Evolutionary conservation across 306 rosid genomes (phyloP).

Genomic region (Cucumis hystrix): DNA sequence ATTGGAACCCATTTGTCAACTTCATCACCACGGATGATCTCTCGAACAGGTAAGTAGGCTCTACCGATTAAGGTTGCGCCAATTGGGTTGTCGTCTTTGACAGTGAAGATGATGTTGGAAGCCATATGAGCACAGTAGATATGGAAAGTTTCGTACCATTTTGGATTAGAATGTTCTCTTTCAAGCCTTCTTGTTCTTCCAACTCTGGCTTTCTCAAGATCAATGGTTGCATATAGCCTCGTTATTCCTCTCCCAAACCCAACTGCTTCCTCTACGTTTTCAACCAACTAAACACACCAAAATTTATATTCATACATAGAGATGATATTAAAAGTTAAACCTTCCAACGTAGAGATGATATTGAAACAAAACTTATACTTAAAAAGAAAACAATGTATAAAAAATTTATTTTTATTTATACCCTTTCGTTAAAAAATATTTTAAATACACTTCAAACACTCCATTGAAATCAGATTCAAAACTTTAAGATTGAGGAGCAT

Average conservation of each 20-base stretch:
- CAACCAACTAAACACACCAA: conserved; percentile 13
- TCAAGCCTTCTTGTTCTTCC: conserved; percentile 33
- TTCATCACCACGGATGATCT: conserved; percentile 21
- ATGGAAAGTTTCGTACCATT: conserved; percentile 38
- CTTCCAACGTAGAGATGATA: no score
- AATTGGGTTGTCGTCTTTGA: conserved; percentile 30
- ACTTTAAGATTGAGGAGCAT: no score
- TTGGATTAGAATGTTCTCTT: conserved; percentile 19
- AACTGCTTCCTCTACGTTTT: conserved; percentile 24
- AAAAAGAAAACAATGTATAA: no score
- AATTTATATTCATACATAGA: background rate
- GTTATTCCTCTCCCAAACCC: conserved; percentile 28
- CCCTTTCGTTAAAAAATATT: no score
- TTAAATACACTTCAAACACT: no score
- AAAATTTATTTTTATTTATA: no score
- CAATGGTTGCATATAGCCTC: conserved; percentile 25
- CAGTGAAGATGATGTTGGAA: conserved; percentile 28
- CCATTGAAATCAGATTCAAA: no score
- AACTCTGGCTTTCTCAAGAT: conserved; percentile 35
- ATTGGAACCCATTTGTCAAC: conserved; percentile 30
- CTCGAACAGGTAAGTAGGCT: conserved; percentile 25
- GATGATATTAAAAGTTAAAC: no score
- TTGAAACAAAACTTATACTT: no score
- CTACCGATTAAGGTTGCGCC: conserved; percentile 39
- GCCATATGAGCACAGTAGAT: conserved; percentile 38